Conservation (phyloP, 768 basidiomycete species). For the Floccularia luteovirens region DNA sequence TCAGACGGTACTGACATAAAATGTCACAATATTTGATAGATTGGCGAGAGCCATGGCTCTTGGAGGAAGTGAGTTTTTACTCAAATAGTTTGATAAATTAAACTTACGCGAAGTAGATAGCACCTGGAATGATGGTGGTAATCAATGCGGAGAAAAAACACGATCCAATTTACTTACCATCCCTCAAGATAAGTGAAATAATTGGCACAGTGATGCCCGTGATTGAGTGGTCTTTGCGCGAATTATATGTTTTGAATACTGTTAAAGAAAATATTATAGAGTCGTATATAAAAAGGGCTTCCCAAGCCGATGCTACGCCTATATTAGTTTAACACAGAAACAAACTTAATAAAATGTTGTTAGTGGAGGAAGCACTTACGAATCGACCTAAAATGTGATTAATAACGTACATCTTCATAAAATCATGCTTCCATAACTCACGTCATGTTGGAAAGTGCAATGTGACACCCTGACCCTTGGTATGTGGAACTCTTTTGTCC, state of each 20-base stretch:
- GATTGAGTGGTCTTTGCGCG: constrained; percentile 17
- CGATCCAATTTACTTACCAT: constrained; percentile 28
- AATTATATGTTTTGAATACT: constrained; percentile 34
- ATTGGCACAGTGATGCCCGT: constrained; percentile 22
- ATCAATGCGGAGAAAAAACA: not conserved
- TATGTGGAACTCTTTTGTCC: constrained; percentile 23
- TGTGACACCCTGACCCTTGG: constrained; percentile 23
- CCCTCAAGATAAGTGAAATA: constrained; percentile 34
- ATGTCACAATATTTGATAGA: constrained; percentile 34
- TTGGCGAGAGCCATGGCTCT: constrained; percentile 48
- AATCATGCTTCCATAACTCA: constrained; percentile 11
- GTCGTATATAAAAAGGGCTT: constrained; percentile 44
- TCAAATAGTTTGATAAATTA: not conserved
- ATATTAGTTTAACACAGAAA: not conserved
- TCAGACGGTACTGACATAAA: constrained; percentile 18
- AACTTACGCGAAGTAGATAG: constrained; percentile 48
- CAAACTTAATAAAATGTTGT: constrained; percentile 1
- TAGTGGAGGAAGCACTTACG: constrained; percentile 7
- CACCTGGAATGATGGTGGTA: constrained; percentile 22
- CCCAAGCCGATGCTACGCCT: constrained; percentile 37
- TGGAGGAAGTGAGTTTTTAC: not conserved
- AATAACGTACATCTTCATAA: not conserved
- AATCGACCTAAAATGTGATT: constrained; percentile 8
- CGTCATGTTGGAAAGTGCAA: constrained; percentile 20
- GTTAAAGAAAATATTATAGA: constrained; percentile 38